These are phyloP conservation scores for Aspergillus sp. DNA, from an alignment of 2,329 filamentous ascomycete genomes.

Conservation along the genomic window DNA sequence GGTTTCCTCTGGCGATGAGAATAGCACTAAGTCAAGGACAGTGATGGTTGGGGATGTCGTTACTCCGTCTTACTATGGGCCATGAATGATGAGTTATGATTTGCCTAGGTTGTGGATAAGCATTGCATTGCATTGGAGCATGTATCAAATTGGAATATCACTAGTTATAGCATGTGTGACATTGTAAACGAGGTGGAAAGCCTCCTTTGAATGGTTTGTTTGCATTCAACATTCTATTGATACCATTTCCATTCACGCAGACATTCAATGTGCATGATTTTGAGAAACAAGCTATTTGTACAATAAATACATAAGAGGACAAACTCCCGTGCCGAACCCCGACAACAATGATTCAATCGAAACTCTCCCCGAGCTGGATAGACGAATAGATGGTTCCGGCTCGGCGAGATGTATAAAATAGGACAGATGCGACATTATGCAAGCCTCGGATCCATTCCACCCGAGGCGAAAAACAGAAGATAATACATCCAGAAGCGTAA, in stretches of 20 bases:
- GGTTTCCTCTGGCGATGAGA: conserved; percentile 33
- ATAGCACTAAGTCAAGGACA: conserved; percentile 23
- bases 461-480: conserved; percentile 2
- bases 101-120: not conserved
- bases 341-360: conserved; percentile 15
- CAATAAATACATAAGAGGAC: conserved; percentile 22
- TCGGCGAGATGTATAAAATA: conserved; percentile 13
- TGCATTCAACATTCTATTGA: conserved; percentile 4
- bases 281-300: conserved; percentile 23
- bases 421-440: conserved; percentile 20
- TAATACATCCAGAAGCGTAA: not conserved
- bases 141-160: not conserved
- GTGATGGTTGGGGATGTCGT: conserved; percentile 47
- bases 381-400: not conserved
- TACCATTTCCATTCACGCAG: not conserved
- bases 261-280: conserved; percentile 7
- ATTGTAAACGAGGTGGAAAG: not conserved
- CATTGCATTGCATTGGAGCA: not conserved
- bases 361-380: conserved; percentile 7
- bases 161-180: not conserved
- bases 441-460: conserved; percentile 1
- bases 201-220: not conserved
- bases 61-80: conserved; percentile 29
- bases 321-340: conserved; percentile 22
- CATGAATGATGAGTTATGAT: conserved; percentile 12